Evolutionary conservation across 371 early-diverging fungal genomes (phyloP).

Genomic region (Actinomortierella ambigua): DNA sequence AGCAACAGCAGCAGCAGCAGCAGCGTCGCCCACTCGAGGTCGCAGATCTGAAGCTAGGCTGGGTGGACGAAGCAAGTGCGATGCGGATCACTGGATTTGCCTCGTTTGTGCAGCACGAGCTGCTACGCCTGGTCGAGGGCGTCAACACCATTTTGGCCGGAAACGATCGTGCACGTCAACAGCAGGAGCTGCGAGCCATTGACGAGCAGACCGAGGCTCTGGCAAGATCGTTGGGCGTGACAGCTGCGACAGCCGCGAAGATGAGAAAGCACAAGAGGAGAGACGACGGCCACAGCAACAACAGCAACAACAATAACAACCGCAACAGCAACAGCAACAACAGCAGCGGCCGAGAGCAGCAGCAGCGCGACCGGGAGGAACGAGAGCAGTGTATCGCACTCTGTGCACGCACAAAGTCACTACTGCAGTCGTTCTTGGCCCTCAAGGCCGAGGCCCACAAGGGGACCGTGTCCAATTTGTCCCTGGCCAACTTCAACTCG

Average conservation of each 20-base stretch:
- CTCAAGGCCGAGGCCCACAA: constrained; percentile 48
- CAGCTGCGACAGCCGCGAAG: constrained; percentile 12
- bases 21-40: background rate
- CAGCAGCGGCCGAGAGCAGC: background rate
- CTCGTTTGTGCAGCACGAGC: constrained; percentile 34
- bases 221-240: constrained; percentile 12
- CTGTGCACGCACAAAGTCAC: constrained; percentile 12
- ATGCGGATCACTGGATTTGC: constrained; percentile 24
- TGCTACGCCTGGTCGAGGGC: constrained; percentile 24
- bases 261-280: constrained; percentile 11
- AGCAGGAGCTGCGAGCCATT: constrained; percentile 8
- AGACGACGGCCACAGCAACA: too few relatives aligned
- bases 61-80: constrained; percentile 17
- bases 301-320: too few relatives aligned
- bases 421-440: constrained; percentile 23
- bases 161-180: constrained; percentile 13
- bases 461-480: constrained; percentile 44
- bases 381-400: constrained; percentile 20
- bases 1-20: background rate
- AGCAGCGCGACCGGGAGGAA: background rate
- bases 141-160: constrained; percentile 15
- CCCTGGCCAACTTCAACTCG: constrained; percentile 48
- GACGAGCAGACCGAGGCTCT: constrained; percentile 31
- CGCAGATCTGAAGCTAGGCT: constrained; percentile 16
- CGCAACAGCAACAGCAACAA: background rate